phyloP scores from a whole-genome alignment of 208 protist genomes.

The Crithidia expoeki region DNA sequence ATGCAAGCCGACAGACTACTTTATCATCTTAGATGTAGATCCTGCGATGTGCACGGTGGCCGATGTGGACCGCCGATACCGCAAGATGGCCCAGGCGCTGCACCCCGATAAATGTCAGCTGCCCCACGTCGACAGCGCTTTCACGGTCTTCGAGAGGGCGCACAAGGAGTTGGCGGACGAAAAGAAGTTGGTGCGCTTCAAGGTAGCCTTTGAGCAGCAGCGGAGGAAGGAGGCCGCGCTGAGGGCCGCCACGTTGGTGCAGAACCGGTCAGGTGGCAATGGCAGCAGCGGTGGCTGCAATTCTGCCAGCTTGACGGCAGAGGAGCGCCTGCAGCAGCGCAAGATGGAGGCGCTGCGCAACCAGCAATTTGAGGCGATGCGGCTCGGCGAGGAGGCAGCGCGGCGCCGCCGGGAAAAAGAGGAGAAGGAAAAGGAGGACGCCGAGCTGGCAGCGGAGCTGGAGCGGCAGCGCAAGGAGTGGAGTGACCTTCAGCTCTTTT shows the following conservation, averaged over 20 bases:
- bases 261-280: slow-evolving; percentile 5
- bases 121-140: slow-evolving; percentile 73
- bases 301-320: slow-evolving; percentile 34
- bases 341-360: slow-evolving; percentile 58
- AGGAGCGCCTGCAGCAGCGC: slow-evolving; percentile 58
- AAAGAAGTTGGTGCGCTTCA: slow-evolving; percentile 66
- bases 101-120: slow-evolving; percentile 92
- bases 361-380: slow-evolving; percentile 76
- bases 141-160: slow-evolving; percentile 79
- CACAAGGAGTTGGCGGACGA: slow-evolving; percentile 79
- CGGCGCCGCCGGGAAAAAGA: slow-evolving; percentile 65
- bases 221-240: slow-evolving; percentile 53
- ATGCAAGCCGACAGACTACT: slow-evolving; percentile 75
- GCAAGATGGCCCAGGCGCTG: slow-evolving; percentile 80
- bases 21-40: slow-evolving; percentile 80
- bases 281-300: neutral
- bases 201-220: slow-evolving; percentile 66
- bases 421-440: slow-evolving; percentile 49
- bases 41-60: slow-evolving; percentile 60
- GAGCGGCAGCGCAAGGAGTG: slow-evolving; percentile 85
- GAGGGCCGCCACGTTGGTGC: slow-evolving; percentile 29
- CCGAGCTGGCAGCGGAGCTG: slow-evolving; percentile 65
- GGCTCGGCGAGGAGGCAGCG: slow-evolving; percentile 77
- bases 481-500: slow-evolving; percentile 76
- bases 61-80: slow-evolving; percentile 75